A percentile compares a stretch with the other conserved stretches of the same genome.
Evolutionary conservation across 2,329 filamentous ascomycete genomes (phyloP).

Genomic region (Periconia digitata): DNA sequence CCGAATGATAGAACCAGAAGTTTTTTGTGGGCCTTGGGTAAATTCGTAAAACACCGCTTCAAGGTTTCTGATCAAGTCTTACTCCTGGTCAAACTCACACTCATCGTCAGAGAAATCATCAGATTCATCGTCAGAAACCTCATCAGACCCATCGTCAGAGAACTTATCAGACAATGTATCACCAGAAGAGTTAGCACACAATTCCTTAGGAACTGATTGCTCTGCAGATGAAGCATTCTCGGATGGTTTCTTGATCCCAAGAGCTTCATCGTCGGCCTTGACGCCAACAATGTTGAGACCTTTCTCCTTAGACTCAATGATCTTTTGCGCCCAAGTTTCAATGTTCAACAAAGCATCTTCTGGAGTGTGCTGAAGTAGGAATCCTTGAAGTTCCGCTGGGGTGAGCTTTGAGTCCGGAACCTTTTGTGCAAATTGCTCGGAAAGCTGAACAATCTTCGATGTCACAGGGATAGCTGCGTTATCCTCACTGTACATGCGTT

Average conservation of each 20-base stretch:
- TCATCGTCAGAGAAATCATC: too few relatives aligned
- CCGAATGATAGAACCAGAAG: too few relatives aligned
- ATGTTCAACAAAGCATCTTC: neutral
- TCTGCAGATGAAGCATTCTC: too few relatives aligned
- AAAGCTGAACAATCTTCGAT: conserved; percentile 44
- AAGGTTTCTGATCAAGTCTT: too few relatives aligned
- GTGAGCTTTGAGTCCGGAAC: conserved; percentile 11
- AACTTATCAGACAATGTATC: too few relatives aligned
- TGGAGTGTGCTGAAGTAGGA: conserved; percentile 6
- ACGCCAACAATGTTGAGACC: neutral
- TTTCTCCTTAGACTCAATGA: neutral
- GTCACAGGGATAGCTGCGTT: conserved; percentile 32
- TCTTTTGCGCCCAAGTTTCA: neutral
- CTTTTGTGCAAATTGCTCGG: conserved; percentile 7
- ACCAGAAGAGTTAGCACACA: too few relatives aligned
- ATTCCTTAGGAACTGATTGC: too few relatives aligned
- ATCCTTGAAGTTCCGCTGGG: conserved; percentile 17
- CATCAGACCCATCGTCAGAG: too few relatives aligned
- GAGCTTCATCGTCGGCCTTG: conserved; percentile 1
- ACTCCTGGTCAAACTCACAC: too few relatives aligned
- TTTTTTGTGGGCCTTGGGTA: too few relatives aligned
- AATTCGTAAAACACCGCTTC: too few relatives aligned
- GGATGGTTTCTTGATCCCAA: neutral
- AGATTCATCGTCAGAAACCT: too few relatives aligned
- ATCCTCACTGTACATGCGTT: conserved; percentile 20